These are phyloP conservation scores for Pseudophaeomoniella oleicola DNA, from an alignment of 2,329 filamentous ascomycete genomes.

Conservation along the genomic window DNA sequence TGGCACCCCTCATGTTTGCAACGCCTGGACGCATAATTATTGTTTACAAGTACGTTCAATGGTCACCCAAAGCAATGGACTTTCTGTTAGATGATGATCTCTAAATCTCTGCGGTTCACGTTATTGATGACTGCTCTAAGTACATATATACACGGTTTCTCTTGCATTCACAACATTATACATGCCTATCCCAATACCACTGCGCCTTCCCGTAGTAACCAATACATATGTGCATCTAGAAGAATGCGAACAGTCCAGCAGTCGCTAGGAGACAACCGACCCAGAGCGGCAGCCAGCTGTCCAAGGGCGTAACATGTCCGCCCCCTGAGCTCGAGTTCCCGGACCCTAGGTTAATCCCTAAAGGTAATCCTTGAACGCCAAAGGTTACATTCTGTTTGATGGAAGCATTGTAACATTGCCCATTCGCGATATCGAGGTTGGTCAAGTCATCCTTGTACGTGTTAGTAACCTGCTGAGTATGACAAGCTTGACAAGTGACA, in stretches of 20 bases:
- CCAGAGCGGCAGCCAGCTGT: neutral
- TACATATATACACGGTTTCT: neutral
- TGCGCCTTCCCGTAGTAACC: too few relatives aligned
- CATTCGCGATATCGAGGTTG: constrained; percentile 50
- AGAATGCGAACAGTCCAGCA: neutral
- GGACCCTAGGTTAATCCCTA: constrained; percentile 13
- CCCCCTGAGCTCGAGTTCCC: constrained; percentile 1
- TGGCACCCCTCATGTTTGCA: neutral
- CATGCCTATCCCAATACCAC: too few relatives aligned
- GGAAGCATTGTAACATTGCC: constrained; percentile 50
- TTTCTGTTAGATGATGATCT: too few relatives aligned
- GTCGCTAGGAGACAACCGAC: neutral
- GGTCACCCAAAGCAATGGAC: too few relatives aligned
- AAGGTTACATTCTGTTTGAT: constrained; percentile 61
- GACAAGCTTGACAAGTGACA: constrained; percentile 4
- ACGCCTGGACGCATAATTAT: too few relatives aligned
- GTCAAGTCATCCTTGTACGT: constrained; percentile 42
- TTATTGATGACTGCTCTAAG: neutral
- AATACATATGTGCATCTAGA: neutral
- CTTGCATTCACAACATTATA: neutral
- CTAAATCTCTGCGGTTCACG: neutral
- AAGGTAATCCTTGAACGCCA: constrained; percentile 44
- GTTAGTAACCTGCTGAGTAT: neutral
- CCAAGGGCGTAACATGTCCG: neutral
- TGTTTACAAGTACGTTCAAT: too few relatives aligned